A percentile compares a stretch with the other conserved stretches of the same genome.
Conservation (phyloP, 2,329 filamentous ascomycete species). For the Hypoxylon sp. region DNA sequence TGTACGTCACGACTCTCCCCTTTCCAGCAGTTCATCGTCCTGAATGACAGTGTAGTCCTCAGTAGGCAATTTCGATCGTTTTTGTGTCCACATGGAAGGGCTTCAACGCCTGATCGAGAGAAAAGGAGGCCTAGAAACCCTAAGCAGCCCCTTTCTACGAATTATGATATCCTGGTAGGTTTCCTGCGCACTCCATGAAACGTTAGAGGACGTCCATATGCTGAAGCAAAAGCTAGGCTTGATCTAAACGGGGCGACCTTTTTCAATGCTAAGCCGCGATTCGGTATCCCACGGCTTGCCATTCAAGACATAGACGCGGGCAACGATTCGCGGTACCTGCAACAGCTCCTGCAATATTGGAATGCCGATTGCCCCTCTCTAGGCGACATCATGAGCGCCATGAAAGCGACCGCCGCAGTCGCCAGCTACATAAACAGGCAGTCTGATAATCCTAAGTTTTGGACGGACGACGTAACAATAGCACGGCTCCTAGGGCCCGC, state of each 20-base stretch:
- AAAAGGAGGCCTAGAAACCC: slow-evolving; percentile 44
- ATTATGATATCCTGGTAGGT: slow-evolving; percentile 49
- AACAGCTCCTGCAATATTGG: slow-evolving; percentile 44
- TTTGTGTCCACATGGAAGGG: slow-evolving; percentile 45
- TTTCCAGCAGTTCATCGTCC: neutral
- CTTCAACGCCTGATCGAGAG: slow-evolving; percentile 45
- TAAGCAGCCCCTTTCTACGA: slow-evolving; percentile 43
- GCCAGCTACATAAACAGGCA: slow-evolving; percentile 48
- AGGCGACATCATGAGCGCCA: slow-evolving; percentile 44
- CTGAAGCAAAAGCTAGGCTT: slow-evolving; percentile 36
- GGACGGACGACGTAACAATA: slow-evolving; percentile 45
- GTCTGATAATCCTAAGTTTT: slow-evolving; percentile 36
- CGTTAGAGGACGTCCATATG: neutral
- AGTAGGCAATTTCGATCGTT: slow-evolving; percentile 47
- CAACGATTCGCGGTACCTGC: slow-evolving; percentile 40
- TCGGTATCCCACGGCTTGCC: slow-evolving; percentile 38
- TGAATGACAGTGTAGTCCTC: slow-evolving; percentile 34
- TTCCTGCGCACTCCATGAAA: too few relatives aligned
- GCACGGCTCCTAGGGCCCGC: slow-evolving; percentile 46
- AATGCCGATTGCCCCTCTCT: slow-evolving; percentile 41
- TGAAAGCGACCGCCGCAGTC: slow-evolving; percentile 45
- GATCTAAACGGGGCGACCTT: slow-evolving; percentile 48
- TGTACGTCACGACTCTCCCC: slow-evolving; percentile 23
- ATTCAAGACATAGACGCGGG: slow-evolving; percentile 42
- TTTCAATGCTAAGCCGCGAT: slow-evolving; percentile 43